Evolutionary conservation across 331 rosid species (phyloP), one percentile per base, ranked within the genome.

Genomic region (Acacia concinna): DNA sequence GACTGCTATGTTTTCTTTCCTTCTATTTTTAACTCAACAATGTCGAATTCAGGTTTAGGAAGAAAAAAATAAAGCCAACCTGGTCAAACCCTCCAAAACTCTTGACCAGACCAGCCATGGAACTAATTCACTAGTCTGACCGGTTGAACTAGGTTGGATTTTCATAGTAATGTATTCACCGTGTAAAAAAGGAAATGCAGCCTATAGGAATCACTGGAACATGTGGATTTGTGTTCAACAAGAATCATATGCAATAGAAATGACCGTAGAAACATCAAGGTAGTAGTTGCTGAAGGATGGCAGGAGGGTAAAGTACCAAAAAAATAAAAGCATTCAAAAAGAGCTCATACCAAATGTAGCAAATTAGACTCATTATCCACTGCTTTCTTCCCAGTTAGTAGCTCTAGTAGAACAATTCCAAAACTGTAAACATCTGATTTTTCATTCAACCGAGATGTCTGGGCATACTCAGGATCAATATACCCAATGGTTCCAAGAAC

Each of bases 401-500:
- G 86, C 88, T 95, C 99, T 44, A 95, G 87, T 34, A 95, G 93
- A 67, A 95, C 97, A 77, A 95, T 79, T 20, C 99, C 99, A 57
- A 95, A 95, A 88, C 97, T 95, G 72, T 95, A 95, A 0, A 95
- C 92, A 75, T 95, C 99, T 0, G 97, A 95, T 76, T 95, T 95
- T 81, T 95, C 99, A 47, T 77, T 95, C 54, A 95, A 86, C 71
- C 97, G 86, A 12, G 97, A 95, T 3, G 97, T 95, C 4, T 86
- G 86, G 4, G 99, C 99, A 83, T 95, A 95, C 74, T 95, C 97
- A 0, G 99, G 99, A 73, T 95, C 97, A n/a, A 95, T 95, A 32
- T 95, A 95, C 57, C 99, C 99, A 34, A 95, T 92, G 2, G 97
- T 95, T 68, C 99, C 99, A 35, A 95, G 94, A 23, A 95, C 99